These are phyloP conservation scores for Salix udensis DNA, from an alignment of 345 rosid genomes.

Conservation along the genomic window DNA sequence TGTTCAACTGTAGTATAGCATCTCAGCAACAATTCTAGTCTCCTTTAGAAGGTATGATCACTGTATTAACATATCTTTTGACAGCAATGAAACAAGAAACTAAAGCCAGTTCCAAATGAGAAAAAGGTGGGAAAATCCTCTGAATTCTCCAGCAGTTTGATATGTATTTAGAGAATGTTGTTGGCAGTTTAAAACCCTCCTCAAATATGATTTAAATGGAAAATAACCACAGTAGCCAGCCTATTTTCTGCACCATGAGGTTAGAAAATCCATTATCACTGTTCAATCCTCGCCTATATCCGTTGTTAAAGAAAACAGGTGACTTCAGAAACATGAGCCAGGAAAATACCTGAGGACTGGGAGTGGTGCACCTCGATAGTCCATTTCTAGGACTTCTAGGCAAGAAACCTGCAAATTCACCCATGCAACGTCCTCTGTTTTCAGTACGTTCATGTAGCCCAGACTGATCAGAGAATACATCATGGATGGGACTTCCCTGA, in stretches of 20 bases:
- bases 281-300: neutral
- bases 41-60: neutral
- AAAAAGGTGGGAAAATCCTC: neutral
- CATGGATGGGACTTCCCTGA: constrained; percentile 32
- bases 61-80: neutral
- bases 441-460: constrained; percentile 30
- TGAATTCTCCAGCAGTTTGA: neutral
- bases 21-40: neutral
- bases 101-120: neutral
- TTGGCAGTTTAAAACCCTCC: neutral
- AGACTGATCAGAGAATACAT: constrained; percentile 32
- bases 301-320: neutral
- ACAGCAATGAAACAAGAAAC: neutral
- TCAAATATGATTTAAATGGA: neutral
- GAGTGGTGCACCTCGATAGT: constrained; percentile 43
- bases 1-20: neutral
- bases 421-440: constrained; percentile 28
- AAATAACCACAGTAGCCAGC: neutral
- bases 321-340: neutral
- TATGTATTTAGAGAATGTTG: neutral
- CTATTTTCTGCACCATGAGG: neutral
- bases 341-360: constrained; percentile 61
- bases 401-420: constrained; percentile 51
- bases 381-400: constrained; percentile 42
- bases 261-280: neutral